These are phyloP conservation scores for Schizothecium vesticola DNA, from an alignment of 495 filamentous ascomycete genomes.

Conservation along the genomic window DNA sequence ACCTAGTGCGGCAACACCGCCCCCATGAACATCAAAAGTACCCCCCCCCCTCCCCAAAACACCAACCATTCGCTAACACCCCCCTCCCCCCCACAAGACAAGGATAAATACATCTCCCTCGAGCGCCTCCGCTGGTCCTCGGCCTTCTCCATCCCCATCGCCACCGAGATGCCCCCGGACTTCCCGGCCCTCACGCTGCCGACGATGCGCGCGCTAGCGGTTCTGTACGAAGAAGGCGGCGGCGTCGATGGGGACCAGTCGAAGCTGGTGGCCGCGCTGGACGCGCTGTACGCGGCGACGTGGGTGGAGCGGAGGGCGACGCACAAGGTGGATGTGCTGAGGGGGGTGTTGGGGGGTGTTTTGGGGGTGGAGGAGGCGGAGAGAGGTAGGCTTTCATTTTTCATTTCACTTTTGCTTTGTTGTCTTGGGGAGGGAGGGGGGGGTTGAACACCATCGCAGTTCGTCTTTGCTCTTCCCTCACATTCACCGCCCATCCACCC, in stretches of 20 bases:
- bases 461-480: too few relatives aligned
- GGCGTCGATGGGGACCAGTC: constrained; percentile 27
- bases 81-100: constrained; percentile 44
- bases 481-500: background rate
- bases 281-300: constrained; percentile 49
- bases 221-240: constrained; percentile 12
- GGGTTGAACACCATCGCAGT: too few relatives aligned
- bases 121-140: constrained; percentile 60
- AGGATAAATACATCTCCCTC: constrained; percentile 55
- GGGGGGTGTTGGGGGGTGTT: constrained; percentile 39
- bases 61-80: too few relatives aligned
- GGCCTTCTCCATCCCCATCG: constrained; percentile 57
- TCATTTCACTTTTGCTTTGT: background rate
- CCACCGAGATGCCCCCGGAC: constrained; percentile 40
- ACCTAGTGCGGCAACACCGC: constrained; percentile 52
- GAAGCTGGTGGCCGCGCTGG: constrained; percentile 41
- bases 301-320: constrained; percentile 53
- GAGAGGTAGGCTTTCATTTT: constrained; percentile 24
- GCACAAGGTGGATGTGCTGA: constrained; percentile 45
- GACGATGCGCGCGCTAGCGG: constrained; percentile 41
- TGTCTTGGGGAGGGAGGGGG: too few relatives aligned
- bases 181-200: constrained; percentile 56
- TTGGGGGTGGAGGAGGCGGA: constrained; percentile 47
- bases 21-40: constrained; percentile 65
- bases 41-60: background rate